Evolutionary conservation across 345 rosid genomes (phyloP).

Genomic region (Rhizophora mangle): DNA sequence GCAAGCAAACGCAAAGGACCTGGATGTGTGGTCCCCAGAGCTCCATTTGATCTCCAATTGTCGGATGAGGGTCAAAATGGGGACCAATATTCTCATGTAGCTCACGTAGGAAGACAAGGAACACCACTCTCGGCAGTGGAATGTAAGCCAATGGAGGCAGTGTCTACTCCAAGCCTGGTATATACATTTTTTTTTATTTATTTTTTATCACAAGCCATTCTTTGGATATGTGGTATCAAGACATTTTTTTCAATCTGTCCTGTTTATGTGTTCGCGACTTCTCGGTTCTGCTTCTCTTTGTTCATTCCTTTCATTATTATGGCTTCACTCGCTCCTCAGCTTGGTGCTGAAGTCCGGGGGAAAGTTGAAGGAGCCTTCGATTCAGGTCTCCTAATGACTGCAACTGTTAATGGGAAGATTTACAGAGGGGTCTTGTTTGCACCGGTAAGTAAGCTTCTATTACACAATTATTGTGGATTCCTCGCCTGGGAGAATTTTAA

Average conservation of each 20-base stretch:
- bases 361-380: too few relatives aligned
- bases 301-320: neutral
- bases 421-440: too few relatives aligned
- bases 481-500: too few relatives aligned
- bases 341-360: too few relatives aligned
- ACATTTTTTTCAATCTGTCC: neutral
- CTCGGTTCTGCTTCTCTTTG: neutral
- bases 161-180: slow-evolving; percentile 45
- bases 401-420: too few relatives aligned
- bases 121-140: slow-evolving; percentile 20
- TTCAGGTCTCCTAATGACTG: too few relatives aligned
- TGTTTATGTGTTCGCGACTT: neutral
- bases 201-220: too few relatives aligned
- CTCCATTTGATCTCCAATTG: slow-evolving; percentile 21
- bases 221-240: too few relatives aligned
- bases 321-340: slow-evolving; percentile 21
- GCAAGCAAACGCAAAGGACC: slow-evolving; percentile 23
- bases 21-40: slow-evolving; percentile 20
- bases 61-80: slow-evolving; percentile 25
- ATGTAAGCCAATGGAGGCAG: slow-evolving; percentile 26
- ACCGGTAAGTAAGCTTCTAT: too few relatives aligned
- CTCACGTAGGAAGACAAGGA: slow-evolving; percentile 31
- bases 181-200: neutral
- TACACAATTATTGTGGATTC: too few relatives aligned
- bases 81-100: slow-evolving; percentile 22